Evolutionary conservation across 306 rosid species (phyloP).

Genomic region (Corylus americana): DNA sequence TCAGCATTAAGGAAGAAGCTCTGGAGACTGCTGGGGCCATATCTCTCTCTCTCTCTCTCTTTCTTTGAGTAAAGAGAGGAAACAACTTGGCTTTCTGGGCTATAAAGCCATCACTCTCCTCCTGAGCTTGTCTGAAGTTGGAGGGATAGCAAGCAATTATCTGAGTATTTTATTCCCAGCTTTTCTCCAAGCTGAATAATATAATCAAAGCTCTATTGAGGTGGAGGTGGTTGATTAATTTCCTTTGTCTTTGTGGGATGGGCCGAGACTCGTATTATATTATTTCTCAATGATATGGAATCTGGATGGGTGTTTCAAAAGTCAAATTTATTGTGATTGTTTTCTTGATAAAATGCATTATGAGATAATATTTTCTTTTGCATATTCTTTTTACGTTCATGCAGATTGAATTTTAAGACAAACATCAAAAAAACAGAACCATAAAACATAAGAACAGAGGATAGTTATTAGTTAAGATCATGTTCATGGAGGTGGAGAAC

Average conservation of each 20-base stretch:
- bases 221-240: background rate
- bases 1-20: slow-evolving; percentile 34
- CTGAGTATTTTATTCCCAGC: slow-evolving; percentile 25
- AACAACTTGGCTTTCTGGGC: slow-evolving; percentile 38
- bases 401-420: too few species aligned
- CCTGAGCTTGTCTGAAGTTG: slow-evolving; percentile 29
- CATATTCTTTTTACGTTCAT: too few species aligned
- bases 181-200: background rate
- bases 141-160: slow-evolving; percentile 38
- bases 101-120: slow-evolving; percentile 24
- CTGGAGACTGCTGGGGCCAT: slow-evolving; percentile 1
- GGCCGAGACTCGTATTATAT: background rate
- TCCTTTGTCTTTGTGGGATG: background rate
- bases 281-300: background rate
- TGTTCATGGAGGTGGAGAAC: too few species aligned
- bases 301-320: background rate
- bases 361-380: background rate
- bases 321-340: background rate
- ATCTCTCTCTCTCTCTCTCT: background rate
- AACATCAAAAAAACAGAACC: too few species aligned
- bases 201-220: background rate
- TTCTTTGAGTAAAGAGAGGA: slow-evolving; percentile 32
- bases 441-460: too few species aligned
- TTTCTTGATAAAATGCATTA: background rate
- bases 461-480: too few species aligned